phyloP scores from a whole-genome alignment of 768 basidiomycete genomes.

The Auriscalpium microsporum region DNA sequence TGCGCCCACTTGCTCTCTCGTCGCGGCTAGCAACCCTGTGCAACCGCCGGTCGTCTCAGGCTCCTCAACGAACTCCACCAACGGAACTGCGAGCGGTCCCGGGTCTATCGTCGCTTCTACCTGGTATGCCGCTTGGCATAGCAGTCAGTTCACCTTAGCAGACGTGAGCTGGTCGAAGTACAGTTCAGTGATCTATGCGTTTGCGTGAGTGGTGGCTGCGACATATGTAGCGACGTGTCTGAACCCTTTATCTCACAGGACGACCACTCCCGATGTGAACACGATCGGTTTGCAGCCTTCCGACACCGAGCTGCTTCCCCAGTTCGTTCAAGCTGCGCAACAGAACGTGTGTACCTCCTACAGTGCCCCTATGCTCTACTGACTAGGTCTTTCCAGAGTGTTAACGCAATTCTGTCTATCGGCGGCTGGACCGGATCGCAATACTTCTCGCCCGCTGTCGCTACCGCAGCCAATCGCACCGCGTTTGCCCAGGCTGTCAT shows the following conservation, averaged over 20 bases:
- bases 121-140: constrained; percentile 68
- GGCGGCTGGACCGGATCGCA: constrained; percentile 65
- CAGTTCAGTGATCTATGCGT: constrained; percentile 60
- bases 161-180: constrained; percentile 61
- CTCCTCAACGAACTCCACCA: not conserved
- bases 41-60: not conserved
- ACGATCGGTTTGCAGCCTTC: constrained; percentile 30
- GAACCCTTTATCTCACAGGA: constrained; percentile 15
- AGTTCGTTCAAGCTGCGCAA: constrained; percentile 45
- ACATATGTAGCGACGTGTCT: not conserved
- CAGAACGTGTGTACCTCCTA: constrained; percentile 21
- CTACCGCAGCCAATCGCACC: constrained; percentile 46
- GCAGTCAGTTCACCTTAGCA: constrained; percentile 36
- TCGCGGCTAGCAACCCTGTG: not conserved
- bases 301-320: constrained; percentile 40
- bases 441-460: constrained; percentile 57
- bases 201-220: constrained; percentile 36
- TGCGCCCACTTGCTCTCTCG: not conserved
- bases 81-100: not conserved
- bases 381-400: constrained; percentile 29
- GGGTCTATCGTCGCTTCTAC: constrained; percentile 34
- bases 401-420: constrained; percentile 49
- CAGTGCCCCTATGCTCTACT: not conserved
- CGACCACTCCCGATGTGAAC: constrained; percentile 26
- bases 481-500: constrained; percentile 55